Percentiles rank a stretch among this genome's conserved stretches.
These are phyloP conservation scores for Chalciporus pseudorubinellus DNA, from an alignment of 768 basidiomycete genomes.

Conservation along the genomic window DNA sequence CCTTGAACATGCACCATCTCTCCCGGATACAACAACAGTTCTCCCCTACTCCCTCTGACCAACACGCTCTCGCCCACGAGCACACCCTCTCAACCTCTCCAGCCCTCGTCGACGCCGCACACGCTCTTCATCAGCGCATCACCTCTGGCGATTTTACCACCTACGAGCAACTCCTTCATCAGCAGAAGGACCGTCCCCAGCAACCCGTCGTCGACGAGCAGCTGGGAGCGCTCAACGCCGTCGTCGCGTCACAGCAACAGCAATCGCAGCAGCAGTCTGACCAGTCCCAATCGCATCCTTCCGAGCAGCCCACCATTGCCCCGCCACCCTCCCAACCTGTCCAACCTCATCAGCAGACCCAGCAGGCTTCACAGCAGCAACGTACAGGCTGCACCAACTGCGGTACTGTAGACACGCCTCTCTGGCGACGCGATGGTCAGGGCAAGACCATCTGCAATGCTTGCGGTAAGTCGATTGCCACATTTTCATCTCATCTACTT, in stretches of 20 bases:
- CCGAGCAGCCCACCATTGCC: constrained; percentile 28
- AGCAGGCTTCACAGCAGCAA: constrained; percentile 37
- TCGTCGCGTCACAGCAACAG: constrained; percentile 15
- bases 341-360: constrained; percentile 21
- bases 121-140: constrained; percentile 31
- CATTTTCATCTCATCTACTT: constrained; percentile 34
- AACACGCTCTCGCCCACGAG: constrained; percentile 25
- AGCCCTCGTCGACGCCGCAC: constrained; percentile 20
- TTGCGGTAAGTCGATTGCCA: constrained; percentile 65
- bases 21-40: constrained; percentile 50
- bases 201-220: constrained; percentile 17
- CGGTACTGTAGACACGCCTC: constrained; percentile 72
- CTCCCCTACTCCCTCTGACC: constrained; percentile 33
- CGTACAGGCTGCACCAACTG: constrained; percentile 64
- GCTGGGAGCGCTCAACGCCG: constrained; percentile 4
- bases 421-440: constrained; percentile 80
- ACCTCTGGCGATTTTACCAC: constrained; percentile 27
- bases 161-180: constrained; percentile 31
- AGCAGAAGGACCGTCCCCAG: constrained; percentile 31
- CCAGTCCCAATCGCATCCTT: constrained; percentile 14
- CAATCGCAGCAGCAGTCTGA: constrained; percentile 11
- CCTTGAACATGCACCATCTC: constrained; percentile 51
- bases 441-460: constrained; percentile 88
- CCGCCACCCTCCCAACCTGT: constrained; percentile 23
- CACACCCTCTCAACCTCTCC: constrained; percentile 17